These are phyloP conservation scores for Saturnispora dispora DNA, from an alignment of 805 yeast species.

Conservation along the genomic window DNA sequence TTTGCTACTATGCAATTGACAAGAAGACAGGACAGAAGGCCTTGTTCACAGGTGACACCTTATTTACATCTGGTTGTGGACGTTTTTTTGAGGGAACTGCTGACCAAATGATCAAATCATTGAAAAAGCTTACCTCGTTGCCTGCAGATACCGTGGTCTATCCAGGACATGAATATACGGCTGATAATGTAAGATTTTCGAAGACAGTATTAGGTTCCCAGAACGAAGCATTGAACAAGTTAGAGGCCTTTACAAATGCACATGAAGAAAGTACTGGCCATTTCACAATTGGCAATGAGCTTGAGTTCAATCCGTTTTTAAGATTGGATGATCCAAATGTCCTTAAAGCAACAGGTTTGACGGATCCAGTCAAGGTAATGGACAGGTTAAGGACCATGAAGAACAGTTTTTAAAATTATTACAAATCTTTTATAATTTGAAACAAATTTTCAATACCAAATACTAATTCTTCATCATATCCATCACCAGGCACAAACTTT, in stretches of 20 bases:
- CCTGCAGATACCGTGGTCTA: conserved; percentile 68
- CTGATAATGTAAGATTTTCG: conserved; percentile 70
- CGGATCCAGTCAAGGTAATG: conserved; percentile 53
- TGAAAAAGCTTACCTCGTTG: conserved; percentile 51
- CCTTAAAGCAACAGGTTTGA: conserved; percentile 45
- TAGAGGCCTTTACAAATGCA: conserved; percentile 41
- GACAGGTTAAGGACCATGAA: conserved; percentile 65
- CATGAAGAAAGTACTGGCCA: conserved; percentile 77
- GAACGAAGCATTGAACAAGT: conserved; percentile 40
- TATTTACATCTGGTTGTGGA: conserved; percentile 93
- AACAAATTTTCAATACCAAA: conserved; percentile 62
- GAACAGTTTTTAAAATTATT: conserved; percentile 37
- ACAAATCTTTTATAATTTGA: conserved; percentile 28
- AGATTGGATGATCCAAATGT: conserved; percentile 59
- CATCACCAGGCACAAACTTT: conserved; percentile 46
- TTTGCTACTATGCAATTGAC: conserved; percentile 76
- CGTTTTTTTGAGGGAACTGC: conserved; percentile 91
- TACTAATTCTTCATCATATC: conserved; percentile 63
- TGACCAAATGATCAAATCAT: conserved; percentile 64
- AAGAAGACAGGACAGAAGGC: conserved; percentile 51
- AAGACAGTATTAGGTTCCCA: conserved; percentile 45
- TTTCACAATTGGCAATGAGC: conserved; percentile 80
- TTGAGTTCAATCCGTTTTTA: conserved; percentile 83
- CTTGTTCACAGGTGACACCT: conserved; percentile 92
- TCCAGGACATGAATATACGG: conserved; percentile 96